These are phyloP conservation scores for Leishmania braziliensis DNA, from an alignment of 208 protist genomes.

Conservation along the genomic window DNA sequence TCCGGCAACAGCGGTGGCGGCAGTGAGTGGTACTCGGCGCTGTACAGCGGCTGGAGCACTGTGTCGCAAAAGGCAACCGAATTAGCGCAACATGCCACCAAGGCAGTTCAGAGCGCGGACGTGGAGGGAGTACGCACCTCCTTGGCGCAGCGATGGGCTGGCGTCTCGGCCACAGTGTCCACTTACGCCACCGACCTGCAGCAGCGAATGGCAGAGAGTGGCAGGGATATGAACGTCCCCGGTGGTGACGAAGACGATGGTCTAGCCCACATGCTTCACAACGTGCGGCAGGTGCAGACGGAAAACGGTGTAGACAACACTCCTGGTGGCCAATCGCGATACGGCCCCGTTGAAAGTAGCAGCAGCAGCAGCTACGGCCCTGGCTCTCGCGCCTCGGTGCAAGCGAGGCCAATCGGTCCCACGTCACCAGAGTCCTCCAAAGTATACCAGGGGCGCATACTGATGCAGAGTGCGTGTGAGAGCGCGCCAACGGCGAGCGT, in stretches of 20 bases:
- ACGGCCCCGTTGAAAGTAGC: conserved; percentile 34
- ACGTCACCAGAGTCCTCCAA: not conserved
- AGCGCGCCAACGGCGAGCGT: not conserved
- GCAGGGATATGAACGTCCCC: not conserved
- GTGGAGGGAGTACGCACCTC: conserved; percentile 57
- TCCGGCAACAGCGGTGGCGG: not conserved
- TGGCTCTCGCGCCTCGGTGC: not conserved
- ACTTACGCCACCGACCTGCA: conserved; percentile 55
- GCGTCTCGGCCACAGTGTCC: conserved; percentile 45
- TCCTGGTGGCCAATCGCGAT: conserved; percentile 13
- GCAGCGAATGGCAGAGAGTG: conserved; percentile 36
- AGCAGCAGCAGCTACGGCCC: not conserved
- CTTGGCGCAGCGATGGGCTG: conserved; percentile 55
- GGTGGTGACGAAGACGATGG: conserved; percentile 37
- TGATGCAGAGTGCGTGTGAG: not conserved
- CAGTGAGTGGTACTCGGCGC: conserved; percentile 58
- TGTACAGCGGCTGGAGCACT: conserved; percentile 59
- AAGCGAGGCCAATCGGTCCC: not conserved
- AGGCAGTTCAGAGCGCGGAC: conserved; percentile 59
- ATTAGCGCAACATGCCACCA: conserved; percentile 61
- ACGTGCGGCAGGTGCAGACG: conserved; percentile 44
- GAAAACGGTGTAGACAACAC: conserved; percentile 10
- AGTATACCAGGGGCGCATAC: conserved; percentile 22
- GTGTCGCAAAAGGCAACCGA: conserved; percentile 70
- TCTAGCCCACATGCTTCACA: conserved; percentile 39